Percentiles rank a stretch among this genome's conserved stretches.
phyloP scores from a whole-genome alignment of 805 yeast species.

The Yarrowia sp. region DNA sequence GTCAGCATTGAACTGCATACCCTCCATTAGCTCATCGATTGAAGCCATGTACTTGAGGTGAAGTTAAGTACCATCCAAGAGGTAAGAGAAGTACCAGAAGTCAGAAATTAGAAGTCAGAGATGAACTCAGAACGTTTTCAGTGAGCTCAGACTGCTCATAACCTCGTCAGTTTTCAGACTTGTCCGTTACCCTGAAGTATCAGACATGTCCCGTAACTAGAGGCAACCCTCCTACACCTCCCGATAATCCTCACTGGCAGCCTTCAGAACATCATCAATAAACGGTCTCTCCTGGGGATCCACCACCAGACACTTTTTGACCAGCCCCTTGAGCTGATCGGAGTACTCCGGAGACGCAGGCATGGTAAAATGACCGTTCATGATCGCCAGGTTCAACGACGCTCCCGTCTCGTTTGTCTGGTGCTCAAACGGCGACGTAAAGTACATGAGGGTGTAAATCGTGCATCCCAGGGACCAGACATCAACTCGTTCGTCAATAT shows the following conservation, averaged over 20 bases:
- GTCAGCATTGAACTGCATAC: no score
- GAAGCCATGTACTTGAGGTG: no score
- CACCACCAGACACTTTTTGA: slow-evolving; percentile 65
- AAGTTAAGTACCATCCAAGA: no score
- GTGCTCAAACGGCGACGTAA: slow-evolving; percentile 85
- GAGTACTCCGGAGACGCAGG: slow-evolving; percentile 64
- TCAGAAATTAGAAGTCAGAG: no score
- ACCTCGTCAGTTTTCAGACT: no score
- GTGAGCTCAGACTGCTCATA: no score
- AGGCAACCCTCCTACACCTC: not conserved
- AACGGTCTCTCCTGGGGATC: slow-evolving; percentile 70
- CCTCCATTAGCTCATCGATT: no score
- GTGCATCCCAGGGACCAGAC: slow-evolving; percentile 93
- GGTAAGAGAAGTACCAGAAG: no score
- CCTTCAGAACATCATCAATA: slow-evolving; percentile 52
- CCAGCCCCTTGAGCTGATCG: slow-evolving; percentile 61
- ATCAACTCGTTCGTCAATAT: slow-evolving; percentile 76
- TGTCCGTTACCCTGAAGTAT: no score
- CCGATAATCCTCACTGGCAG: slow-evolving; percentile 29
- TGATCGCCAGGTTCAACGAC: slow-evolving; percentile 75
- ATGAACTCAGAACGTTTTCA: no score
- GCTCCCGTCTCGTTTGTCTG: slow-evolving; percentile 85
- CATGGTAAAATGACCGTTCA: slow-evolving; percentile 66
- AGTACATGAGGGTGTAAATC: slow-evolving; percentile 76
- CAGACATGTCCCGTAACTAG: no score